Base-by-base conservation (phyloP, 2,329 filamentous ascomycete species). In the Colletotrichum sp. region DNA sequence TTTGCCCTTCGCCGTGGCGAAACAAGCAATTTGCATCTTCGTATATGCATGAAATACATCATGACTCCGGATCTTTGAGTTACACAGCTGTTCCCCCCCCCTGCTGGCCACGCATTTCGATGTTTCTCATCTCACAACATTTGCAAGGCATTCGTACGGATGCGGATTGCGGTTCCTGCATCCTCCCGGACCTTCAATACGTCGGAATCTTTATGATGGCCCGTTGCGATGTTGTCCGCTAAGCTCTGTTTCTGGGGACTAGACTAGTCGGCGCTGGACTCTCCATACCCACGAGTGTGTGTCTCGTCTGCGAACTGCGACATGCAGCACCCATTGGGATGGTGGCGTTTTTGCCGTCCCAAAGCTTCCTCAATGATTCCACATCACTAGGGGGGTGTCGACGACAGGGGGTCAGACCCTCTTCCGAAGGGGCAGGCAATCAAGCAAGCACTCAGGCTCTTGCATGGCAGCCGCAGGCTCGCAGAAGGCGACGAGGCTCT, bases 281-380 rank as follows among this genome's bases (percentile, higher is more conserved):
- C 49, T 59, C 69, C 26, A 44, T 69, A 18, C 44, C 70, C 59
- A 69, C 24, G 64, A 59, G 64, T 36, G 30, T 65, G 70, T 69
- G 70, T 73, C 70, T 76, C 64, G 49, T 52, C 28, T 28, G 26
- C 55, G 57, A 73, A 59, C 70, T 76, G 70, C 74, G 74, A 74
- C 74, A 76, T 73, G 59, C 64, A 73, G 74, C 65, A 65, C 8
- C 59, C 64, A 52, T 59, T 49, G 26, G 32, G 28, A 36, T 34
- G 66, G 71, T 76, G 74, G 60, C 64, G 64, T 63, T 60, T 26
- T 30, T 26, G 18, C 70, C 64, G 69, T 73, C 64, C 74, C 21
- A 65, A 39, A 74, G 21, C 28, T 49, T 30, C 28, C 30, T 24
- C 12, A 30, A 39, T 73, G 70, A 73, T 76, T 76, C 73, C 73